Conservation (phyloP, 176 grass and related monocot species). For the Musa troglodytarum region DNA sequence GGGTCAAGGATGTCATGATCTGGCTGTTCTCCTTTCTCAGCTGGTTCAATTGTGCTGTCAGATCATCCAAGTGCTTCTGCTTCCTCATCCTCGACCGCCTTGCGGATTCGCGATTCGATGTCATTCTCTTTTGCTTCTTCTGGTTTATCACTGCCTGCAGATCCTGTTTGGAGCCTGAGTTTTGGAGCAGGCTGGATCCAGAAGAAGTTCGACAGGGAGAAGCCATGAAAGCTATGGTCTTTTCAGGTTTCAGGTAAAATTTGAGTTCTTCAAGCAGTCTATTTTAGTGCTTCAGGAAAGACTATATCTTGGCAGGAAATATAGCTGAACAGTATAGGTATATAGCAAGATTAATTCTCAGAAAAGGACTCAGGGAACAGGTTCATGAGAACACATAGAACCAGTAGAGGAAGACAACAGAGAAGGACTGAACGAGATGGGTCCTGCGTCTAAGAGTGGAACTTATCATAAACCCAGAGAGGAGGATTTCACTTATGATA, state of each 20-base stretch:
- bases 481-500: constrained; percentile 44
- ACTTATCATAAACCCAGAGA: constrained; percentile 72
- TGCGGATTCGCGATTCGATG: constrained; percentile 77
- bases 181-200: constrained; percentile 13
- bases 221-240: constrained; percentile 16
- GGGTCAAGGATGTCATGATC: constrained; percentile 17
- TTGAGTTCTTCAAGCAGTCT: no score
- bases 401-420: constrained; percentile 97
- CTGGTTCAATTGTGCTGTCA: constrained; percentile 37
- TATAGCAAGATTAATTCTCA: background rate
- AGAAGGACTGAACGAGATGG: constrained; percentile 91
- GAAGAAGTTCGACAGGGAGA: constrained; percentile 50
- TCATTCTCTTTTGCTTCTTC: constrained; percentile 56
- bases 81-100: constrained; percentile 62
- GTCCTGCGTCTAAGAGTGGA: constrained; percentile 32
- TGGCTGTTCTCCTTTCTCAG: constrained; percentile 41
- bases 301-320: background rate
- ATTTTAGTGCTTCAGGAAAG: background rate
- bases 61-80: constrained; percentile 61
- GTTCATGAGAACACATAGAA: constrained; percentile 94
- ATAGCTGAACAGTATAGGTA: no score
- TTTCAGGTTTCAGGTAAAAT: no score
- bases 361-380: background rate
- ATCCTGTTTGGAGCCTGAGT: constrained; percentile 20
- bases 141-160: constrained; percentile 35